Evolutionary conservation across 1,284 basidiomycete species (phyloP).

Genomic region (Phellopilus nigrolimitatus): DNA sequence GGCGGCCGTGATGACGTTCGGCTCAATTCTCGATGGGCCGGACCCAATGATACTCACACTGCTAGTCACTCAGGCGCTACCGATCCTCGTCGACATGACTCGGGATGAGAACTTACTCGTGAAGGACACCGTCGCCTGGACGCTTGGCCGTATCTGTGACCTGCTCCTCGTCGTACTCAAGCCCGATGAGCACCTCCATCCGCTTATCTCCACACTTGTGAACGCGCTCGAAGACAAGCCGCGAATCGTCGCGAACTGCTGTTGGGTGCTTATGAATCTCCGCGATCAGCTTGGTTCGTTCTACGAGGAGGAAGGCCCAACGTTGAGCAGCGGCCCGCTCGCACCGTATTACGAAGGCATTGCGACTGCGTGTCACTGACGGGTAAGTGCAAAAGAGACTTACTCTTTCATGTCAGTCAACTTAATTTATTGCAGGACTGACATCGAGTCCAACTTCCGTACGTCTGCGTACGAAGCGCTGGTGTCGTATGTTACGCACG

Average conservation of each 20-base stretch:
- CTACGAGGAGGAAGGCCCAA: slow-evolving; percentile 55
- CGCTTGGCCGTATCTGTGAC: slow-evolving; percentile 93
- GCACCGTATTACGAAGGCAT: slow-evolving; percentile 90
- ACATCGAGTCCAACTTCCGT: too few species aligned
- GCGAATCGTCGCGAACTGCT: too few species aligned
- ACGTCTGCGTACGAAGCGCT: too few species aligned
- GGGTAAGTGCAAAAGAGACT: too few species aligned
- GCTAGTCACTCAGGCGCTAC: too few species aligned
- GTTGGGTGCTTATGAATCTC: slow-evolving; percentile 94
- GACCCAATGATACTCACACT: slow-evolving; percentile 79
- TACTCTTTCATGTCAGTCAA: too few species aligned
- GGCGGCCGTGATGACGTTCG: slow-evolving; percentile 97
- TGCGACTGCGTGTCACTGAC: slow-evolving; percentile 70
- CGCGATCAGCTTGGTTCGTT: slow-evolving; percentile 74
- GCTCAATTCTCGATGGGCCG: slow-evolving; percentile 95
- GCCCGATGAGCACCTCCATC: slow-evolving; percentile 83
- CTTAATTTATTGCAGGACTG: too few species aligned
- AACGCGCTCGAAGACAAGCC: too few species aligned
- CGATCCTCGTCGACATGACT: too few species aligned
- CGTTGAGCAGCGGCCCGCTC: slow-evolving; percentile 52
- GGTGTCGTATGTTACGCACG: too few species aligned
- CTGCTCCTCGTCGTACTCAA: slow-evolving; percentile 84
- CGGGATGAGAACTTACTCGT: too few species aligned
- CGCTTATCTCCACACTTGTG: slow-evolving; percentile 81
- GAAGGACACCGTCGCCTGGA: too few species aligned